Conservation (phyloP, 805 yeast genomes). For the Zygoascus flipseniorum region DNA sequence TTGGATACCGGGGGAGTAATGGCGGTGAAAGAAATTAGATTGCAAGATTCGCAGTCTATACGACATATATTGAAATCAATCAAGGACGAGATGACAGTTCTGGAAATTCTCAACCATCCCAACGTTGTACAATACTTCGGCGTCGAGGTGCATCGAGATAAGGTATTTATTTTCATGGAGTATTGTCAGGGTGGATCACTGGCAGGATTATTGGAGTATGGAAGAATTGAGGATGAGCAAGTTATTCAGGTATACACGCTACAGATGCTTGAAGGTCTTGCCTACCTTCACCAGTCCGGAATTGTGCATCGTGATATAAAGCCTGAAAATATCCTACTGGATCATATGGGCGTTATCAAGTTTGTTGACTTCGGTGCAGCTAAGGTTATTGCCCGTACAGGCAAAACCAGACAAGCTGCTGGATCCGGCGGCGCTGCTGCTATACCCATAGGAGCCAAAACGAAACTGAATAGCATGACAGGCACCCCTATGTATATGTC, state of each 20-base stretch:
- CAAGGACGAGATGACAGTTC: constrained; percentile 92
- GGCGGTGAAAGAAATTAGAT: constrained; percentile 93
- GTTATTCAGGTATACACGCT: constrained; percentile 84
- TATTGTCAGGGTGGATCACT: constrained; percentile 94
- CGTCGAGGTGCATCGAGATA: constrained; percentile 93
- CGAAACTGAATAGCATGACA: constrained; percentile 45
- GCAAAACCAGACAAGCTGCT: constrained; percentile 15
- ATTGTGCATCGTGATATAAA: constrained; percentile 96
- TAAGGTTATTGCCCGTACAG: constrained; percentile 50
- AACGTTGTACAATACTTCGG: constrained; percentile 95
- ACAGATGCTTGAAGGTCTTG: constrained; percentile 91
- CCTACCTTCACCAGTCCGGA: constrained; percentile 88
- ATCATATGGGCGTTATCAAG: constrained; percentile 87
- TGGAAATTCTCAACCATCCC: constrained; percentile 93
- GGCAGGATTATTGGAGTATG: constrained; percentile 77
- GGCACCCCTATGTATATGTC: constrained; percentile 99
- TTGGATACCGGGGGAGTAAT: constrained; percentile 91
- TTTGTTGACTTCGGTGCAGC: constrained; percentile 98
- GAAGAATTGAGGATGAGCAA: constrained; percentile 90
- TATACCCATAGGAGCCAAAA: constrained; percentile 9
- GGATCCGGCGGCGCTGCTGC: constrained; percentile 1
- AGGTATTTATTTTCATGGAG: constrained; percentile 95
- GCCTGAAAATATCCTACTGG: constrained; percentile 86
- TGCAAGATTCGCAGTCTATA: constrained; percentile 81
- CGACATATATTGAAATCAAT: constrained; percentile 79